phyloP scores from a whole-genome alignment of 2,329 filamentous ascomycete genomes.

The Metarhizium humberi region DNA sequence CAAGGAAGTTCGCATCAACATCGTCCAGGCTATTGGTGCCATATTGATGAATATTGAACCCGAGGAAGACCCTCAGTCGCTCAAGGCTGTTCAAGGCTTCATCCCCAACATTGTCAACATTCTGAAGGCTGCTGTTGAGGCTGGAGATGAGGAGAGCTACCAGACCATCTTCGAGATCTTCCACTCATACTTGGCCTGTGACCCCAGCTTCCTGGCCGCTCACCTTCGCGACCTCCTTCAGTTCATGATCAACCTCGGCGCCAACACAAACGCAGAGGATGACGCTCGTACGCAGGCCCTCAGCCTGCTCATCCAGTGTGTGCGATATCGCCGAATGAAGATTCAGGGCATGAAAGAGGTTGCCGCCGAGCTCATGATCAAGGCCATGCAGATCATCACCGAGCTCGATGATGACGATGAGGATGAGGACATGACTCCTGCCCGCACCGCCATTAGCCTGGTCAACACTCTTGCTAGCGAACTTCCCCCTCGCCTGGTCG shows the following conservation, averaged over 20 bases:
- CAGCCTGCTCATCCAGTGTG: constrained; percentile 86
- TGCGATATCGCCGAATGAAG: constrained; percentile 90
- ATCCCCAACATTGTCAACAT: constrained; percentile 85
- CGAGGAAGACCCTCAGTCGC: constrained; percentile 68
- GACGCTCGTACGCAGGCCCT: constrained; percentile 85
- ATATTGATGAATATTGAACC: constrained; percentile 80
- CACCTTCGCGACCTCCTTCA: constrained; percentile 86
- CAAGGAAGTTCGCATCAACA: constrained; percentile 88
- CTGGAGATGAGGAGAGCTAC: constrained; percentile 75
- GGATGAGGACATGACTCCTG: constrained; percentile 72
- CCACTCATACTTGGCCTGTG: constrained; percentile 87
- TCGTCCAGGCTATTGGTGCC: constrained; percentile 80
- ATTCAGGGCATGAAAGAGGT: constrained; percentile 80
- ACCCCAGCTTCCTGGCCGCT: constrained; percentile 69
- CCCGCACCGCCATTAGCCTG: constrained; percentile 74
- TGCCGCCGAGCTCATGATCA: constrained; percentile 77
- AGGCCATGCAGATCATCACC: constrained; percentile 79
- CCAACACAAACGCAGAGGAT: constrained; percentile 68
- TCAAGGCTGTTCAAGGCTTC: constrained; percentile 68
- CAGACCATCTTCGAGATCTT: constrained; percentile 94
- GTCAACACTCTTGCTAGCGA: constrained; percentile 83
- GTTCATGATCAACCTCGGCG: constrained; percentile 86
- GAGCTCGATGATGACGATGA: constrained; percentile 73
- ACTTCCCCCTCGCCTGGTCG: constrained; percentile 85
- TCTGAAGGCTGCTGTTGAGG: constrained; percentile 73